Percentiles rank a stretch among this genome's conserved stretches.
Conservation (phyloP, 176 grass and related monocot species). For the Aegilops speltoides region DNA sequence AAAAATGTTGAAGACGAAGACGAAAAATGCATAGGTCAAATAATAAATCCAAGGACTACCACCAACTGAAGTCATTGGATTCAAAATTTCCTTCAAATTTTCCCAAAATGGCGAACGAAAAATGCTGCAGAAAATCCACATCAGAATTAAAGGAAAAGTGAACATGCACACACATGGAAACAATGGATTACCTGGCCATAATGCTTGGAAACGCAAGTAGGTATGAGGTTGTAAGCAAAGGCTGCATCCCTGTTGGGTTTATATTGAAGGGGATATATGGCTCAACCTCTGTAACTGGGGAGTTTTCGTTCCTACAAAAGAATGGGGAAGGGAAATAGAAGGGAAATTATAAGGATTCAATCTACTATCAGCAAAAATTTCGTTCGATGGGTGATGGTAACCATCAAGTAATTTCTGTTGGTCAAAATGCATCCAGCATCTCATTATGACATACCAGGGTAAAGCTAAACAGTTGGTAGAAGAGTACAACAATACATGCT, state of each 20-base stretch:
- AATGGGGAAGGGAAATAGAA: background rate
- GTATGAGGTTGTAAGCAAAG: conserved; percentile 88
- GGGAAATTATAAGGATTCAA: background rate
- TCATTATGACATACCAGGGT: conserved; percentile 1
- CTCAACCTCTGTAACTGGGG: conserved; percentile 85
- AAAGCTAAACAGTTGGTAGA: background rate
- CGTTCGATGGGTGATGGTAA: background rate
- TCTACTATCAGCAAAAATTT: background rate
- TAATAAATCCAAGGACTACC: conserved; percentile 86
- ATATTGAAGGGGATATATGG: conserved; percentile 98
- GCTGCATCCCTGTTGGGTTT: conserved; percentile 96
- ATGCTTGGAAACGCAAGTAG: conserved; percentile 91
- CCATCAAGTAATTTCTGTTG: background rate
- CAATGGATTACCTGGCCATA: conserved; percentile 72
- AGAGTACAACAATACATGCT: background rate
- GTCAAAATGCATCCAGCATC: conserved; percentile 10
- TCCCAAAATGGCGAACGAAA: conserved; percentile 72
- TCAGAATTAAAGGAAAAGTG: conserved; percentile 30
- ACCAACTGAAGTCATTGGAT: conserved; percentile 69
- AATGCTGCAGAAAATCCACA: conserved; percentile 60
- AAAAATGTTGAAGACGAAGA: conserved; percentile 98
- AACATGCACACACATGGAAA: background rate
- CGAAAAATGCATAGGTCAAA: conserved; percentile 70
- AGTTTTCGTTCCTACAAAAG: conserved; percentile 58
- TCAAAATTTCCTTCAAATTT: conserved; percentile 78